Percentiles rank a stretch among this genome's conserved stretches.
Conservation (phyloP, 352 stramenopile genomes). For the Globisporangium orthogonon region DNA sequence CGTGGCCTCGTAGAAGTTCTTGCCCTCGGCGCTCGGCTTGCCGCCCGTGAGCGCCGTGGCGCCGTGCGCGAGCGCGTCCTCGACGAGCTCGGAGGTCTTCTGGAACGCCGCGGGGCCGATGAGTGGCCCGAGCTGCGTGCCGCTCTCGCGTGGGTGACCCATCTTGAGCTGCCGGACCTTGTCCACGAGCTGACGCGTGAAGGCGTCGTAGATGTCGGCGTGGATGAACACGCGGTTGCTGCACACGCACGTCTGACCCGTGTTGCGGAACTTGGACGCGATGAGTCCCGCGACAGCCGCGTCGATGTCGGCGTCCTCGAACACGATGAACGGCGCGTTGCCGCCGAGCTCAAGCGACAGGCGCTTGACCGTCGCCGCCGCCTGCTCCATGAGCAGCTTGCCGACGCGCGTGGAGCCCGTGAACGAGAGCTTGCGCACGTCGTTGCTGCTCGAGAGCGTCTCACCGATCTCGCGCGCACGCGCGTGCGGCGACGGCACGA, state of each 20-base stretch:
- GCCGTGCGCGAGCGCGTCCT: constrained; percentile 89
- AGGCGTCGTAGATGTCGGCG: constrained; percentile 89
- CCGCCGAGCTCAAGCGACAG: constrained; percentile 90
- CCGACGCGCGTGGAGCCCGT: constrained; percentile 84
- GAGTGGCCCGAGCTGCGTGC: constrained; percentile 90
- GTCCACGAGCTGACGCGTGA: constrained; percentile 76
- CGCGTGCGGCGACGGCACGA: constrained; percentile 64
- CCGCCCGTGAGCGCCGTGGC: constrained; percentile 85
- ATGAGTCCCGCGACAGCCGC: constrained; percentile 83
- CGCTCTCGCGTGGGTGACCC: constrained; percentile 74
- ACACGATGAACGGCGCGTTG: constrained; percentile 92
- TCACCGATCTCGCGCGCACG: constrained; percentile 72
- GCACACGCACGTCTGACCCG: constrained; percentile 85
- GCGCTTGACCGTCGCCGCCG: constrained; percentile 71
- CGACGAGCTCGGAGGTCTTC: constrained; percentile 83
- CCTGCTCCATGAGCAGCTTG: constrained; percentile 75
- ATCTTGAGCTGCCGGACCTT: constrained; percentile 82
- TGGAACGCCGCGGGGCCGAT: constrained; percentile 90
- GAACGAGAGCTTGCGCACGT: constrained; percentile 89
- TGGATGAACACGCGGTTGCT: constrained; percentile 95
- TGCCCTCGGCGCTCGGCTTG: constrained; percentile 36
- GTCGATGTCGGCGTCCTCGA: constrained; percentile 84
- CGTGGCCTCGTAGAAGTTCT: constrained; percentile 94
- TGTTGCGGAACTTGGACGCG: constrained; percentile 87
- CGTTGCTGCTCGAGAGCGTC: constrained; percentile 51